These are phyloP conservation scores for Picea glauca DNA, from an alignment of 75 land plant genomes.

Conservation along the genomic window DNA sequence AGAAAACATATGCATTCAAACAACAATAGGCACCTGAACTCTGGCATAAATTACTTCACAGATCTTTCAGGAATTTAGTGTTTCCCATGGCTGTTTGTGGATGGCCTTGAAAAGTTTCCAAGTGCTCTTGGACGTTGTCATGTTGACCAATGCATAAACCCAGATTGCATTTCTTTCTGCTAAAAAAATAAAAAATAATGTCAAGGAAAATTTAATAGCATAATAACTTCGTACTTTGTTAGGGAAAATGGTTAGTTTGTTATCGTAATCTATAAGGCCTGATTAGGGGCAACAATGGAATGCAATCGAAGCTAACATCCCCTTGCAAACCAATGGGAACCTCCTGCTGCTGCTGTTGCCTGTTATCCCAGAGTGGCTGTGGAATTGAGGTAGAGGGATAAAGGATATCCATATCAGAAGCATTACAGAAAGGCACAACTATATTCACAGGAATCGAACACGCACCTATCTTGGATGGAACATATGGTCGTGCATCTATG, in stretches of 20 bases:
- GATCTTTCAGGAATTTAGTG: constrained; percentile 91
- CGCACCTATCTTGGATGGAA: not conserved
- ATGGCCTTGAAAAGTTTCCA: constrained; percentile 77
- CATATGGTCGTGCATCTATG: not conserved
- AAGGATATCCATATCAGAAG: not conserved
- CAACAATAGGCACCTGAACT: constrained; percentile 54
- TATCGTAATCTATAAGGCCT: too few species aligned
- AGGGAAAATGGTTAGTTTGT: too few species aligned
- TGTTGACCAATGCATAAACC: constrained; percentile 95
- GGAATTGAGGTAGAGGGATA: not conserved
- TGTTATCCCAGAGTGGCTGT: constrained; percentile 4
- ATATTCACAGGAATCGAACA: not conserved
- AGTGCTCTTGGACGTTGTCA: constrained; percentile 81
- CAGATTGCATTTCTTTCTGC: constrained; percentile 93
- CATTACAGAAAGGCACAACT: not conserved
- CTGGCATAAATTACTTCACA: constrained; percentile 94
- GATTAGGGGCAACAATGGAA: not conserved
- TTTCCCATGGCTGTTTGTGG: constrained; percentile 85
- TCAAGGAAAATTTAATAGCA: too few species aligned
- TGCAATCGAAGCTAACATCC: not conserved
- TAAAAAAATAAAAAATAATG: not conserved
- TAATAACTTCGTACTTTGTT: too few species aligned
- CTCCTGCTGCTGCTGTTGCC: not conserved
- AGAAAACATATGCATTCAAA: not conserved
- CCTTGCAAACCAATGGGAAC: not conserved